phyloP scores from a whole-genome alignment of 345 rosid genomes.

The Eucalyptus guilfoylei region DNA sequence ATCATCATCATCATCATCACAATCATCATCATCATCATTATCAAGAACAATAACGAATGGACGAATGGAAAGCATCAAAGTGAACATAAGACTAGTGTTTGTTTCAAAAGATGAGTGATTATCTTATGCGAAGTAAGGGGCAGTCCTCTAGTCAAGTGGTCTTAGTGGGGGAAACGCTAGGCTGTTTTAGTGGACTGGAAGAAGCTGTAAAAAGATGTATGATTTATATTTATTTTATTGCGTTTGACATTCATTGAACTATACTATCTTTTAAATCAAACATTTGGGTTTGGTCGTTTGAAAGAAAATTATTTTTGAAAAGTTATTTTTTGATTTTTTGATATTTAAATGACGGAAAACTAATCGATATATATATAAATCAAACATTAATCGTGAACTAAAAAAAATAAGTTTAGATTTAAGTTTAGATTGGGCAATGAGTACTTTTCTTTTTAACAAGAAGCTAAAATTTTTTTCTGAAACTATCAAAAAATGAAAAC shows the following conservation, averaged over 20 bases:
- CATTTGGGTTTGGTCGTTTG: background rate
- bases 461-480: background rate
- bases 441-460: background rate
- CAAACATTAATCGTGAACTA: background rate
- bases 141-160: background rate
- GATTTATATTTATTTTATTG: background rate
- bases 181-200: background rate
- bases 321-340: fast-evolving
- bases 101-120: background rate
- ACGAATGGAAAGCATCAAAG: background rate
- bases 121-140: background rate
- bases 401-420: background rate
- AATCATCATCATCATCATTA: background rate
- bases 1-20: no score
- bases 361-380: background rate
- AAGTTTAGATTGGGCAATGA: background rate
- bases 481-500: background rate
- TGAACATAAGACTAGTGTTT: background rate
- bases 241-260: background rate
- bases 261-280: background rate
- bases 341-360: background rate
- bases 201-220: background rate
- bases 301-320: background rate
- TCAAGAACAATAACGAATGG: background rate
- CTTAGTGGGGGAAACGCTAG: background rate